These are phyloP conservation scores for Saturnispora mendoncae DNA, from an alignment of 805 yeast genomes.

Conservation along the genomic window DNA sequence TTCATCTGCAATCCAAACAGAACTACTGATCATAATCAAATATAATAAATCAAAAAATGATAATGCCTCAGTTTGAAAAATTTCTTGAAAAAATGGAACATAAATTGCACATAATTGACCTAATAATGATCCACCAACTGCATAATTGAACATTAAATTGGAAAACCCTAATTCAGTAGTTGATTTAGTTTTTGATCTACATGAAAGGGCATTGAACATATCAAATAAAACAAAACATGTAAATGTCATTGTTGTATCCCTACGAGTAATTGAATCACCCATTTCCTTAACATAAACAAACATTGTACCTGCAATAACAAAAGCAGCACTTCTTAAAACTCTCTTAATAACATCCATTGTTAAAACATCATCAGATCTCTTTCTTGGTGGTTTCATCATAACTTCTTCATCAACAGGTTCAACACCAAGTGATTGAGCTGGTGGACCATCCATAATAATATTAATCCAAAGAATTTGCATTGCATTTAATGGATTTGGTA, in stretches of 20 bases:
- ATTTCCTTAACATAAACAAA: slow-evolving; percentile 80
- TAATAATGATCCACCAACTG: slow-evolving; percentile 76
- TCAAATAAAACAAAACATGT: slow-evolving; percentile 94
- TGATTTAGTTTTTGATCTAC: slow-evolving; percentile 82
- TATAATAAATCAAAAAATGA: slow-evolving; percentile 59
- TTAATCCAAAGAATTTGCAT: slow-evolving; percentile 98
- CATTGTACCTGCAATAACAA: slow-evolving; percentile 79
- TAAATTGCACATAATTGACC: slow-evolving; percentile 94
- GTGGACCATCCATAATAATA: slow-evolving; percentile 98
- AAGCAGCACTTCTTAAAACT: slow-evolving; percentile 64
- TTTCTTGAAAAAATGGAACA: slow-evolving; percentile 82
- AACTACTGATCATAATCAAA: slow-evolving; percentile 56
- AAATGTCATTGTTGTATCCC: slow-evolving; percentile 98
- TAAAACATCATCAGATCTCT: slow-evolving; percentile 74
- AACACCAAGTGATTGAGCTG: slow-evolving; percentile 95
- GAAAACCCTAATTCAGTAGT: slow-evolving; percentile 72
- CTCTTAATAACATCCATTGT: slow-evolving; percentile 62
- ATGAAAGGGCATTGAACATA: slow-evolving; percentile 92
- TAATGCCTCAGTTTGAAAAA: slow-evolving; percentile 93
- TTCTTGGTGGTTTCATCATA: slow-evolving; percentile 94
- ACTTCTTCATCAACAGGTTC: slow-evolving; percentile 96
- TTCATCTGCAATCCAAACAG: slow-evolving; percentile 85
- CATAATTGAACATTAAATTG: slow-evolving; percentile 87
- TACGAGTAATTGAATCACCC: slow-evolving; percentile 78
- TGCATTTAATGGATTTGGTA: slow-evolving; percentile 92